phyloP scores from a whole-genome alignment of 2,329 filamentous ascomycete genomes.

The Alternaria consortialis region DNA sequence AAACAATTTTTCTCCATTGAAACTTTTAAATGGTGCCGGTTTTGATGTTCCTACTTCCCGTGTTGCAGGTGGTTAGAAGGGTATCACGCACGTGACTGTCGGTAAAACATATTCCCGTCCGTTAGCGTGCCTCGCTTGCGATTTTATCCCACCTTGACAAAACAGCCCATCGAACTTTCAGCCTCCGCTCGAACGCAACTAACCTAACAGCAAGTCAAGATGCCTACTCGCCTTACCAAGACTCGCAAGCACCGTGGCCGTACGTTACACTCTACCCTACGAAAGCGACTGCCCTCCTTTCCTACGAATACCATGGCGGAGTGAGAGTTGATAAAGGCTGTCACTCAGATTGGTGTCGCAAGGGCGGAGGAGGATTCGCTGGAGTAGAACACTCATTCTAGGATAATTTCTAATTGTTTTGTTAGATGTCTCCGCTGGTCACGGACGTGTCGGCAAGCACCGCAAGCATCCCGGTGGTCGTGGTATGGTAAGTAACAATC shows the following conservation, averaged over 20 bases:
- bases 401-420: too few species aligned
- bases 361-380: too few species aligned
- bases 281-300: too few species aligned
- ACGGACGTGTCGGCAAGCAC: slow-evolving; percentile 99
- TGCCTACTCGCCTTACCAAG: slow-evolving; percentile 46
- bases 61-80: background rate
- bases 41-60: background rate
- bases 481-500: slow-evolving; percentile 62
- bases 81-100: slow-evolving; percentile 4
- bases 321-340: too few species aligned
- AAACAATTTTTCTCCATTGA: background rate
- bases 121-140: slow-evolving; percentile 27
- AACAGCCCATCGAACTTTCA: slow-evolving; percentile 13
- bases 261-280: too few species aligned
- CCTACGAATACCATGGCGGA: too few species aligned
- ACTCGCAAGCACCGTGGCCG: slow-evolving; percentile 72
- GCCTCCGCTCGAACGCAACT: slow-evolving; percentile 29
- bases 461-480: slow-evolving; percentile 81
- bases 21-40: too few species aligned
- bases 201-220: slow-evolving; percentile 44
- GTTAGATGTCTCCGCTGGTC: slow-evolving; percentile 84
- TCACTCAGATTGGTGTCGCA: too few species aligned
- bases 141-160: slow-evolving; percentile 21
- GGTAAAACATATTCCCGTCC: slow-evolving; percentile 10
- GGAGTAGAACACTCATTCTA: too few species aligned